Conservation (phyloP, 2,329 filamentous ascomycete genomes). For the Acrodontium crateriforme region DNA sequence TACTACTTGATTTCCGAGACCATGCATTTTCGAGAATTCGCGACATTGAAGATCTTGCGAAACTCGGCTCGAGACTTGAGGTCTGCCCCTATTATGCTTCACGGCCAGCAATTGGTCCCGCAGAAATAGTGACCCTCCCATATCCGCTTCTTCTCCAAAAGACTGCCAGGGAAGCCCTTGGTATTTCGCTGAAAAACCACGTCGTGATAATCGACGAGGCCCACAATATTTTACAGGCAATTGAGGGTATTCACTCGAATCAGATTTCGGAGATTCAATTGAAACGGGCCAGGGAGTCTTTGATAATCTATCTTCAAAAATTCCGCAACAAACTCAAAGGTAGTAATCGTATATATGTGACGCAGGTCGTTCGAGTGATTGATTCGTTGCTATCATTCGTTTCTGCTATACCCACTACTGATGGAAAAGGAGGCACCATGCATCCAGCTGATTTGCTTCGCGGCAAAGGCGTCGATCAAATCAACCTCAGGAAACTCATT, state of each 20-base stretch:
- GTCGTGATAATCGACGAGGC: constrained; percentile 95
- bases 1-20: constrained; percentile 73
- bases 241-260: constrained; percentile 73
- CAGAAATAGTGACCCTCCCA: constrained; percentile 69
- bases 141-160: constrained; percentile 84
- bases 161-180: constrained; percentile 73
- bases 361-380: constrained; percentile 70
- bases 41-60: constrained; percentile 83
- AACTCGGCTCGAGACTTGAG: constrained; percentile 61
- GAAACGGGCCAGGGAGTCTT: constrained; percentile 55
- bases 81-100: constrained; percentile 97
- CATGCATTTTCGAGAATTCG: constrained; percentile 69
- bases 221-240: constrained; percentile 93
- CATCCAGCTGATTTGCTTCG: constrained; percentile 59
- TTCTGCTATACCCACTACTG: constrained; percentile 5
- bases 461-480: constrained; percentile 81
- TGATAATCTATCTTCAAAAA: constrained; percentile 69
- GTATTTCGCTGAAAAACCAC: constrained; percentile 72
- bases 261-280: constrained; percentile 62
- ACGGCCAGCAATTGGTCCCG: constrained; percentile 64
- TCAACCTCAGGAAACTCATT: constrained; percentile 82
- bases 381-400: constrained; percentile 46
- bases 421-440: constrained; percentile 49
- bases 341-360: constrained; percentile 80
- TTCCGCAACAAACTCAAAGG: constrained; percentile 84